Percentiles rank a stretch among this genome's conserved stretches.
These are phyloP conservation scores for Pyricularia grisea DNA, from an alignment of 2,329 filamentous ascomycete species.

Conservation along the genomic window DNA sequence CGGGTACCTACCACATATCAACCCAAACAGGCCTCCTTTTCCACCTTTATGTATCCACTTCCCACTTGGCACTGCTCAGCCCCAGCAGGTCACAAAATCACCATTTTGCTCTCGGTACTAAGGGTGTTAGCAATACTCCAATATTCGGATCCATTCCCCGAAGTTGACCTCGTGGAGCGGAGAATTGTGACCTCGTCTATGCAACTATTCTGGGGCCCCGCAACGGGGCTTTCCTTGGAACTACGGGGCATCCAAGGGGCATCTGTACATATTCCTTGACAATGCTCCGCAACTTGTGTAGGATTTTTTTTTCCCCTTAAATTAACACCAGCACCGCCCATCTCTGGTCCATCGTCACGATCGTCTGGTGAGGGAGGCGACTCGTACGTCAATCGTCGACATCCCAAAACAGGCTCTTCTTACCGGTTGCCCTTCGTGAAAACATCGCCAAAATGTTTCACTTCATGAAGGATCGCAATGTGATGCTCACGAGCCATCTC, in stretches of 20 bases:
- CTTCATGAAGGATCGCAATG: constrained; percentile 11
- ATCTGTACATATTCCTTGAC: not conserved
- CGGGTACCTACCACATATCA: too few relatives aligned
- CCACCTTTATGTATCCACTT: not conserved
- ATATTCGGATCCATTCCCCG: not conserved
- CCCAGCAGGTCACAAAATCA: not conserved
- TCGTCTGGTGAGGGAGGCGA: not conserved
- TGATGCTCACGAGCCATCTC: constrained; percentile 11
- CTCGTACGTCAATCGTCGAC: not conserved
- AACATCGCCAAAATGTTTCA: constrained; percentile 1
- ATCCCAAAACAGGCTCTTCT: not conserved
- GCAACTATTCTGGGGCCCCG: not conserved
- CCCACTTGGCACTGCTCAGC: not conserved
- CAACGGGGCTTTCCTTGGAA: not conserved
- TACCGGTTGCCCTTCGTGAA: not conserved
- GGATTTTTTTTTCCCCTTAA: not conserved
- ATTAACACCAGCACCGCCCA: not conserved
- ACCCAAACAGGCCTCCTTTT: not conserved
- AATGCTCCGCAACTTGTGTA: not conserved
- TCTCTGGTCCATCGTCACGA: not conserved
- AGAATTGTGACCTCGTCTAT: not conserved
- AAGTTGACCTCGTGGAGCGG: not conserved
- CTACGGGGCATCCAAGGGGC: not conserved
- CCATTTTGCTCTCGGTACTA: not conserved
- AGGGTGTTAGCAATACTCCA: not conserved